Conservation (phyloP, 352 stramenopile species). For the Lagenidium giganteum region DNA sequence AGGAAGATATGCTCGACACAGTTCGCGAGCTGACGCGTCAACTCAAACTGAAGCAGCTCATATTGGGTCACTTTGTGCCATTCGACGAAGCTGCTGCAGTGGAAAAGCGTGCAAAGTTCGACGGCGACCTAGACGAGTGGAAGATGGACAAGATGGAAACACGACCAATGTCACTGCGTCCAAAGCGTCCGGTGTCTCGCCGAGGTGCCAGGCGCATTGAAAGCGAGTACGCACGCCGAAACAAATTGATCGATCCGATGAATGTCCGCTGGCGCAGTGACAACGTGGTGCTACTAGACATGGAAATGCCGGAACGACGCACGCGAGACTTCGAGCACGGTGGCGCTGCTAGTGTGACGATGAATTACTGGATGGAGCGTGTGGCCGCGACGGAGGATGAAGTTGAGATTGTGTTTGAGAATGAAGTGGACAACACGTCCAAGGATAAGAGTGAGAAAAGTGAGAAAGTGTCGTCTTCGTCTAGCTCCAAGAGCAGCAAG, state of each 20-base stretch:
- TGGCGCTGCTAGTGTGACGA: constrained; percentile 25
- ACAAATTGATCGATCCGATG: constrained; percentile 77
- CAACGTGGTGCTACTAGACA: constrained; percentile 87
- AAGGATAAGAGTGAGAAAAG: constrained; percentile 27
- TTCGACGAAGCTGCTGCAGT: constrained; percentile 60
- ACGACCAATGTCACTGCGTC: constrained; percentile 44
- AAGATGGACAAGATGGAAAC: constrained; percentile 70
- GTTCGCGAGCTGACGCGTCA: constrained; percentile 92
- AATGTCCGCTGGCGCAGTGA: constrained; percentile 88
- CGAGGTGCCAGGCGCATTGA: constrained; percentile 79
- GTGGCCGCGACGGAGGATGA: constrained; percentile 38
- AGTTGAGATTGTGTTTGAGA: constrained; percentile 56
- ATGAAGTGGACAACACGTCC: constrained; percentile 29
- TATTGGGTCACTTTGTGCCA: constrained; percentile 88
- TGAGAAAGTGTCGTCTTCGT: too few species aligned
- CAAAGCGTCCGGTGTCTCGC: constrained; percentile 56
- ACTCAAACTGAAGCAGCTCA: constrained; percentile 93
- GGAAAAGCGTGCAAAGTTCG: constrained; percentile 83
- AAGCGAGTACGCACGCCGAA: constrained; percentile 86
- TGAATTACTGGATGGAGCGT: constrained; percentile 66
- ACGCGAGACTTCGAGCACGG: constrained; percentile 77
- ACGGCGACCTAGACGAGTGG: constrained; percentile 89
- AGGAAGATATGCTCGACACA: constrained; percentile 93
- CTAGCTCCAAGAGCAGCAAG: constrained; percentile 12
- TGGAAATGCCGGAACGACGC: constrained; percentile 83